Evolutionary conservation across 768 basidiomycete genomes (phyloP).

Genomic region (Chalciporus piperatus): DNA sequence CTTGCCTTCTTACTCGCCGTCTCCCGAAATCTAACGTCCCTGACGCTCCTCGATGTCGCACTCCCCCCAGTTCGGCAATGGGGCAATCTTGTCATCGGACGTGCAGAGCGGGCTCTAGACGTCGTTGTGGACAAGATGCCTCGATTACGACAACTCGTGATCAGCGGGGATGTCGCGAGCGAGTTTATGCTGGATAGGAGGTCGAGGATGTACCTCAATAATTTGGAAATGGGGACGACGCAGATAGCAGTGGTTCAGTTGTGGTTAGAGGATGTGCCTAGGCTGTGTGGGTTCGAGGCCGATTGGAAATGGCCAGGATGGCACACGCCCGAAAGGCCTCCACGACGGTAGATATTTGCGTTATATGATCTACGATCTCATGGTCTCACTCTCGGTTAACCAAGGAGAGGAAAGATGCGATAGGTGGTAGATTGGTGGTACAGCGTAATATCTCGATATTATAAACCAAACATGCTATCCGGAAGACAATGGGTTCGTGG

Average conservation of each 20-base stretch:
- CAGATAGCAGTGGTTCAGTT: constrained; percentile 13
- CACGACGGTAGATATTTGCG: background rate
- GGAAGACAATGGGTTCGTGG: background rate
- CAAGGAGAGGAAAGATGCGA: too few species aligned
- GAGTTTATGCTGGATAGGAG: constrained; percentile 24
- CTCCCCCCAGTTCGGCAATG: constrained; percentile 16
- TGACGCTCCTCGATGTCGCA: constrained; percentile 19
- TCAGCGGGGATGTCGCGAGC: constrained; percentile 23
- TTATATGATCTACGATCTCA: background rate
- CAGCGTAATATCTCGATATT: background rate
- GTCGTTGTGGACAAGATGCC: constrained; percentile 18
- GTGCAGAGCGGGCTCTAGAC: constrained; percentile 20
- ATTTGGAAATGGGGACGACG: background rate
- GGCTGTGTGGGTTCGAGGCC: constrained; percentile 19
- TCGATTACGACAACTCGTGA: constrained; percentile 12
- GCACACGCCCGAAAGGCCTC: constrained; percentile 13
- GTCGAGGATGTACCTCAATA: constrained; percentile 16
- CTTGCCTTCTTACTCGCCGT: constrained; percentile 11
- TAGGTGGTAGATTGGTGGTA: background rate
- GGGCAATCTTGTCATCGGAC: constrained; percentile 18
- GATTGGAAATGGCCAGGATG: constrained; percentile 22
- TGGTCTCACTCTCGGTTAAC: background rate
- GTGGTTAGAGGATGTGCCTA: constrained; percentile 22
- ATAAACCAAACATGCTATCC: background rate
- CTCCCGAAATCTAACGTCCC: constrained; percentile 7